phyloP scores from a whole-genome alignment of 2,329 filamentous ascomycete species.

The Colletotrichum tropicale region DNA sequence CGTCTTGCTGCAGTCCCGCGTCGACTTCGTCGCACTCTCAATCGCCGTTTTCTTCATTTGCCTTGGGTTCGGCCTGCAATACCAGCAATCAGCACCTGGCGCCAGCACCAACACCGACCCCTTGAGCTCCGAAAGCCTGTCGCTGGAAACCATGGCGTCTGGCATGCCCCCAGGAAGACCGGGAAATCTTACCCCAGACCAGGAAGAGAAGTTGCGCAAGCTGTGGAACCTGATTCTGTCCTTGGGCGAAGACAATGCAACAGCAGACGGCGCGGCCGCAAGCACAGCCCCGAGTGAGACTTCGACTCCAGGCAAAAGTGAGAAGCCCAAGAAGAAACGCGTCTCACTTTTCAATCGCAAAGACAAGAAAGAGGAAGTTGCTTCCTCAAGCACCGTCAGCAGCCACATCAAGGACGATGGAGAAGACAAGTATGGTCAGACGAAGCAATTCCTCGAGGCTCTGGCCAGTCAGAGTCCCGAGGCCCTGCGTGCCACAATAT shows the following conservation, averaged over 20 bases:
- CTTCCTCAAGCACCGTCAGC: constrained; percentile 33
- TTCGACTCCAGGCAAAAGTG: constrained; percentile 31
- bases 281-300: constrained; percentile 29
- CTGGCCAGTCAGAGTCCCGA: constrained; percentile 79
- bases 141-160: constrained; percentile 39
- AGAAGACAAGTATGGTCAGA: constrained; percentile 94
- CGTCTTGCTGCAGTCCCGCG: constrained; percentile 14
- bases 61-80: constrained; percentile 8
- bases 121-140: not conserved
- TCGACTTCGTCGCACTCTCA: constrained; percentile 8
- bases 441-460: constrained; percentile 83
- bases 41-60: constrained; percentile 14
- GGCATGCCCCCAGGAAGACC: constrained; percentile 71
- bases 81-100: not conserved
- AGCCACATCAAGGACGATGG: constrained; percentile 50
- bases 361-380: constrained; percentile 55
- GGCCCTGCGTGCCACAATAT: constrained; percentile 80
- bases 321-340: constrained; percentile 77
- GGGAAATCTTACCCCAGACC: constrained; percentile 86
- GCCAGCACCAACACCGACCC: not conserved
- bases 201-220: constrained; percentile 87
- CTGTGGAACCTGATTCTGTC: constrained; percentile 81
- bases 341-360: constrained; percentile 72
- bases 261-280: constrained; percentile 27
- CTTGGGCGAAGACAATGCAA: constrained; percentile 45